Evolutionary conservation across 2,329 filamentous ascomycete genomes (phyloP), one percentile per base, ranked within the genome.

Genomic region (Dendryphion nanum): DNA sequence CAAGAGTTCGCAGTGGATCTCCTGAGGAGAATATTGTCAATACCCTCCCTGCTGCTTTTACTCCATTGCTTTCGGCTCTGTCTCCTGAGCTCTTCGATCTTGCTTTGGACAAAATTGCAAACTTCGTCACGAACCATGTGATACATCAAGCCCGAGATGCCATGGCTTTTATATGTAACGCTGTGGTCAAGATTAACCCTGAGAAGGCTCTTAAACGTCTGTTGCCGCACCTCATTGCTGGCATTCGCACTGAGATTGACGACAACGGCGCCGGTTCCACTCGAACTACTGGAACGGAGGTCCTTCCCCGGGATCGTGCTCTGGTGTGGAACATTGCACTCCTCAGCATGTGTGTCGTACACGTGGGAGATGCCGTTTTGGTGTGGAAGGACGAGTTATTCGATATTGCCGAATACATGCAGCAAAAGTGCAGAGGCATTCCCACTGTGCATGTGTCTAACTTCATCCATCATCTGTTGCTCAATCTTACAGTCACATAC

Each of bases 11-110:
- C 44, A 89, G 87, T 42, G 89, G 89, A 8, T 94, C 89, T 5
- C 93, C 93, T 0, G 93, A 98, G 65, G 94, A 98, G 57, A 95
- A 90, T 54, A 89, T 98, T 33, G 90, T 97, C 60, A 97, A 97
- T 60, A 94, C 90, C 2, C 71, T 98, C 16, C 93, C 93, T 3
- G 89, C 91, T 6, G 89, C 93, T 0, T 82, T 98, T 45, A 89
- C 88, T 36, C 93, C 93, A 3, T 72, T 98, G 29, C 86, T 98
- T 48, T 86, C 91, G 1, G 88, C 90, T 0, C 72, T 98, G 17
- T 97, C 93, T 0, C 88, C 91, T 0, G 89, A 96, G 57, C 79
- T 97, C 8, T 98, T 94, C 56, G 93, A 97, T 56, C 79, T 93
- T 61, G 89, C 88, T 1, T 71, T 98, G 35, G 86, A 95, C 43